phyloP scores from a whole-genome alignment of 2,329 filamentous ascomycete species.

The Neonectria magnoliae region DNA sequence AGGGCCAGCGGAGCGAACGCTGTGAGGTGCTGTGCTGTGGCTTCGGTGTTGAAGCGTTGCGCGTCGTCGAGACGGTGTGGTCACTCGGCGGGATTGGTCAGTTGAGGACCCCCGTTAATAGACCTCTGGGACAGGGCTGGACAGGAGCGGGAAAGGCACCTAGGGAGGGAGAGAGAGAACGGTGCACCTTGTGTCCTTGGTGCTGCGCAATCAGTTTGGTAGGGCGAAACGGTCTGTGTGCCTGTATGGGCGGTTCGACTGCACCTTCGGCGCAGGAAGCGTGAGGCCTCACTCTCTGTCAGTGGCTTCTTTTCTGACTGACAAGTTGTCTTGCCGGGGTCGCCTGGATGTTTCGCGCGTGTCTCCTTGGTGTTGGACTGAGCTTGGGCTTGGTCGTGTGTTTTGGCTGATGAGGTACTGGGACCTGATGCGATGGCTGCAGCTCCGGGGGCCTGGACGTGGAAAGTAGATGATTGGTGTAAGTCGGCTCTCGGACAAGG shows the following conservation, averaged over 20 bases:
- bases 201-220: slow-evolving; percentile 3
- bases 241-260: neutral
- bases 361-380: slow-evolving; percentile 10
- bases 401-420: slow-evolving; percentile 19
- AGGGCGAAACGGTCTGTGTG: neutral
- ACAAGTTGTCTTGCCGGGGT: slow-evolving; percentile 3
- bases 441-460: slow-evolving; percentile 8
- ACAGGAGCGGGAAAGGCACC: slow-evolving; percentile 7
- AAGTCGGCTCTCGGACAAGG: slow-evolving; percentile 25
- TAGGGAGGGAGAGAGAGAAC: neutral
- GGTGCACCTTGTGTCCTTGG: neutral
- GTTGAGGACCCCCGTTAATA: slow-evolving; percentile 16
- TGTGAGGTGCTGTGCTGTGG: slow-evolving; percentile 1
- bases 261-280: slow-evolving; percentile 5
- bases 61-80: slow-evolving; percentile 21
- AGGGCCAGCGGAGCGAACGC: slow-evolving; percentile 3
- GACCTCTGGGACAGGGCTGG: slow-evolving; percentile 22
- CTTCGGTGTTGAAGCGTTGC: slow-evolving; percentile 5
- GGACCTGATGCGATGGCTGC: slow-evolving; percentile 21
- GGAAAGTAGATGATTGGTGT: slow-evolving; percentile 22
- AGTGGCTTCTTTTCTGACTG: slow-evolving; percentile 1
- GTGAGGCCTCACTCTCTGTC: slow-evolving; percentile 4
- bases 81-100: slow-evolving; percentile 24
- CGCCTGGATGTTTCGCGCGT: slow-evolving; percentile 14
- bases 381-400: slow-evolving; percentile 21